Base-by-base conservation (phyloP, 2,329 filamentous ascomycete species). In the Exophiala oligosperma region DNA sequence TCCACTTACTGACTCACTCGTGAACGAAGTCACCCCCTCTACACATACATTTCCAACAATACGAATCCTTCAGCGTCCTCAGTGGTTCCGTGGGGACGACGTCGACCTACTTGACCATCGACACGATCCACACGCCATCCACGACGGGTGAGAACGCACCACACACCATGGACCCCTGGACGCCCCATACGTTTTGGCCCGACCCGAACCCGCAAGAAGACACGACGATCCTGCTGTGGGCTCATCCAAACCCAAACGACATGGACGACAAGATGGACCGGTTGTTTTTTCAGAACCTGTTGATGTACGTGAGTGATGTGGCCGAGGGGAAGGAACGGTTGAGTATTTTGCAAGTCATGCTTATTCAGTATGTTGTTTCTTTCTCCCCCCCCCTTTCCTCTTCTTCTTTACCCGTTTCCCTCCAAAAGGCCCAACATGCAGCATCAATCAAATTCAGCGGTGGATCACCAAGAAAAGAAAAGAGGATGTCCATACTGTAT, bases 21-120 rank as follows among this genome's bases (percentile, higher is more conserved):
- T 17, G 37, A 17, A 43, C 17, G 17, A 4, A 62, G 57, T 28
- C 57, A 38, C 60, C 57, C n/a, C 60, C 60, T n/a, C 38, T 63
- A 2, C 60, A 63, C 48, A 50, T 63, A 12, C 60, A 63, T 51
- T 60, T 63, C 54, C 54, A 51, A 32, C 60, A 63, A 54, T 44
- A 26, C 37, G 60, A 63, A 44, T 47, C 54, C 21, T 55, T 63
- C 21, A 12, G 24, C 51, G 57, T 63, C 8, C 57, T 60, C n/a
- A 28, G 41, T 23, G 57, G 60, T 21, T 44, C 53, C 29, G 52
- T 63, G 17, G 57, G 60, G 43, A 56, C 51, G n/a, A 63, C 60
- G 11, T 49, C 50, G 28, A 54, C 46, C 5, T 57, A 49, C 26
- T 24, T 41, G 14, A n/a, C n/a, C 28, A 41, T 49, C 32, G 54